Evolutionary conservation across 2,329 filamentous ascomycete genomes (phyloP).

Genomic region (Colletotrichum spaethianum): DNA sequence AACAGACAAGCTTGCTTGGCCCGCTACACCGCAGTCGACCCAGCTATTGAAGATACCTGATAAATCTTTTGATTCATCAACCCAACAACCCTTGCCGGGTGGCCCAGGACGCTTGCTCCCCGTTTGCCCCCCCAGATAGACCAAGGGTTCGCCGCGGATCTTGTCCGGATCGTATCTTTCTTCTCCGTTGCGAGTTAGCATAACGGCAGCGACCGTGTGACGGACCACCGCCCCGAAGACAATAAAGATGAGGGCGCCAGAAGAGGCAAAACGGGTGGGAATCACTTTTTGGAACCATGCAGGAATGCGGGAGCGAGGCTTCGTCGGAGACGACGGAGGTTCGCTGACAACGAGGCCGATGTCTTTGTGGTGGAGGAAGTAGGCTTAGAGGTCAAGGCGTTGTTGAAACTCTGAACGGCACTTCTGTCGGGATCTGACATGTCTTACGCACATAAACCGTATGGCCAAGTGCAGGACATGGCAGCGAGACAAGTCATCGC

Average conservation of each 20-base stretch:
- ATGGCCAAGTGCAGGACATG: background rate
- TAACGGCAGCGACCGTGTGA: background rate
- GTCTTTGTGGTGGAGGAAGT: background rate
- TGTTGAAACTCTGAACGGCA: slow-evolving; percentile 23
- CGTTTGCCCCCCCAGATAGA: background rate
- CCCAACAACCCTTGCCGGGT: slow-evolving; percentile 4
- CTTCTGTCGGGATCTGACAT: slow-evolving; percentile 33
- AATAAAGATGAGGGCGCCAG: slow-evolving; percentile 9
- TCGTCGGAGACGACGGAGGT: slow-evolving; percentile 15
- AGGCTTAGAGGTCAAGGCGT: background rate
- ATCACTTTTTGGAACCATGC: background rate
- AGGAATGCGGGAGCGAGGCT: slow-evolving; percentile 15
- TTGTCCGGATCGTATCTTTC: slow-evolving; percentile 10
- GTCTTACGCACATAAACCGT: slow-evolving; percentile 9
- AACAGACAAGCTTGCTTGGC: slow-evolving; percentile 5
- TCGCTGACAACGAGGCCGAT: background rate
- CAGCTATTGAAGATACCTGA: background rate
- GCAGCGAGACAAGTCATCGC: slow-evolving; percentile 40
- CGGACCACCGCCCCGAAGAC: background rate
- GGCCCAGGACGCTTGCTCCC: background rate
- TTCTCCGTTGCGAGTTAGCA: slow-evolving; percentile 15
- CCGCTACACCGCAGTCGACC: background rate
- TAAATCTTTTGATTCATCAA: slow-evolving; percentile 14
- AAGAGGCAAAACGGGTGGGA: slow-evolving; percentile 20
- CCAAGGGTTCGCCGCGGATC: slow-evolving; percentile 16